Base-by-base conservation (phyloP, 345 rosid genomes). In the Carallia pectinifolia region DNA sequence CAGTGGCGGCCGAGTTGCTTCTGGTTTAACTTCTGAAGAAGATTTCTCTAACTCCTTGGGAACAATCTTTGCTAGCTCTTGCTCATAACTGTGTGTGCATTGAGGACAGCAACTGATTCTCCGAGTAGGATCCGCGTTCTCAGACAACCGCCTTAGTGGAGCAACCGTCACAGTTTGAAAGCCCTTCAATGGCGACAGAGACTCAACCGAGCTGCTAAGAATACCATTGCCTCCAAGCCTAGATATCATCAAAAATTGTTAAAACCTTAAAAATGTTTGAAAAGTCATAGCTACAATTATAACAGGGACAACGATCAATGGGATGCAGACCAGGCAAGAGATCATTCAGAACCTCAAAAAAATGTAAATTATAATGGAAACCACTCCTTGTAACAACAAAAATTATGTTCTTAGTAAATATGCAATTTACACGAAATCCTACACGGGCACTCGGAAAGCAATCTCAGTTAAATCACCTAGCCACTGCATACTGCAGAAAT, bases 201-300 rank as follows among this genome's bases (percentile, higher is more conserved):
- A 86, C 69, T 84, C 93, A 15, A 74, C 79, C 4, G 91, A 78
- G 68, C 76, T 83, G 77, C 86, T 71, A 50, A 88, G 82, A 67
- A 90, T 74, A 63, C 83, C 90, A 68, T 79, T 92, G 66, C 71
- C 66, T 72, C 80, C 86, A 75, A 85, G 69, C 89, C 98, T 95
- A 50, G 36, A 37, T 74, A 69, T 65, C 29, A 30, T 61, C 62
- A 44, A 44, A 10, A 44, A 44, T 44, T 12, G 50, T 44, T 23
- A 18, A 33, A 37, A 31, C 18, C 68, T 37, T 29, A 58, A 44
- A 19, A 0, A 18, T 0, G 33, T 18, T 27, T 18, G 30, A 6
- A 29, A 54, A 1, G 52, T 15, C 30, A 52, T 34, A 59, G 47
- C 33, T 10, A 72, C 53, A 61, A n/a, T 30, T 73, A 61, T 19